phyloP scores from a whole-genome alignment of 2,329 filamentous ascomycete species.

The Curvularia sp. region DNA sequence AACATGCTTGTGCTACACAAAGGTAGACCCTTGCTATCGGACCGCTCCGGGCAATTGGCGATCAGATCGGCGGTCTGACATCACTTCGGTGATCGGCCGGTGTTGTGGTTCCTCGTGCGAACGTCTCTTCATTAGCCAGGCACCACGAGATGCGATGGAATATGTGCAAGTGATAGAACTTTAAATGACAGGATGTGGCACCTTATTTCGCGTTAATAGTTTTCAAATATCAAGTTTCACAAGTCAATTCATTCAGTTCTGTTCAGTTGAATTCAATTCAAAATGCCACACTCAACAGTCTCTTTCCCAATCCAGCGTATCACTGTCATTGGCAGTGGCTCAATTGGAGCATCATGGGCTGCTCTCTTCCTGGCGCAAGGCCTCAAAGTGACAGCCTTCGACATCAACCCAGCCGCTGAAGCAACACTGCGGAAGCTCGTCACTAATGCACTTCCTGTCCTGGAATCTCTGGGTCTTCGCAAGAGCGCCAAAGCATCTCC shows the following conservation, averaged over 20 bases:
- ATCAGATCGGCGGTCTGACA: neutral
- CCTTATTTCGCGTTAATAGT: neutral
- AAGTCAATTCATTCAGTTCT: neutral
- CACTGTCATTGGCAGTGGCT: conserved; percentile 49
- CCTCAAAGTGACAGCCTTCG: conserved; percentile 52
- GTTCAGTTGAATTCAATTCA: neutral
- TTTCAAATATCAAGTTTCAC: neutral
- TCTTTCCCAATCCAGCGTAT: conserved; percentile 20
- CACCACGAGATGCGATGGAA: neutral
- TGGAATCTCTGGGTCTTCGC: neutral
- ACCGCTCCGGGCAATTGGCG: neutral
- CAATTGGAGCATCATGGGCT: conserved; percentile 54
- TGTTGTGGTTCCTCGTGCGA: neutral
- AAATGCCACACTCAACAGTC: neutral
- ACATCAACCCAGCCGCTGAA: conserved; percentile 49
- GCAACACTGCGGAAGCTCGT: conserved; percentile 17
- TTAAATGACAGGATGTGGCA: neutral
- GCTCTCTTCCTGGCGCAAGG: conserved; percentile 51
- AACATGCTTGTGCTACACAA: neutral
- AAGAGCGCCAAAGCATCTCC: neutral
- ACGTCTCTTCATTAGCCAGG: neutral
- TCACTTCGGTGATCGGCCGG: neutral
- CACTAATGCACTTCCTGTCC: neutral
- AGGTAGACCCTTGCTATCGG: neutral
- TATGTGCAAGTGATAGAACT: neutral